A percentile compares a stretch with the other conserved stretches of the same genome.
phyloP scores from a whole-genome alignment of 208 protist species.

The Trypanosoma avium region DNA sequence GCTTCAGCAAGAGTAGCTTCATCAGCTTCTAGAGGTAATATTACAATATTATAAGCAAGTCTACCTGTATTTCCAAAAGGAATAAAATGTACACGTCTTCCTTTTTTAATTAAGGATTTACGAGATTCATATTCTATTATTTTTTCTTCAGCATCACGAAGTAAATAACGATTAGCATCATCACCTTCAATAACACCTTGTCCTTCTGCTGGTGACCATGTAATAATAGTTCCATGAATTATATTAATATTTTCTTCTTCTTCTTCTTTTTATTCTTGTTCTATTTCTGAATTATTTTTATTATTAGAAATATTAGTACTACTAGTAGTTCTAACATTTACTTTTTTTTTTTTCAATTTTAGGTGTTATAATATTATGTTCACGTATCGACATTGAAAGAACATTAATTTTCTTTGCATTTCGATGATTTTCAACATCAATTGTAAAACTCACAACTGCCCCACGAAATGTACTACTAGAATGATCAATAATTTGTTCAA shows the following conservation, averaged over 20 bases:
- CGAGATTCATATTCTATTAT: slow-evolving; percentile 57
- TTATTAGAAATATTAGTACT: not conserved
- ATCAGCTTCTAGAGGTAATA: slow-evolving; percentile 59
- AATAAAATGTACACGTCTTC: slow-evolving; percentile 72
- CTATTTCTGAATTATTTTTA: not conserved
- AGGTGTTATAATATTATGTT: slow-evolving; percentile 43
- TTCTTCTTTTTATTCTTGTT: slow-evolving; percentile 4
- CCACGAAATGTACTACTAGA: slow-evolving; percentile 62
- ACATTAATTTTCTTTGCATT: slow-evolving; percentile 65
- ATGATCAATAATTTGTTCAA: slow-evolving; percentile 75
- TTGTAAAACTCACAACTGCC: slow-evolving; percentile 76
- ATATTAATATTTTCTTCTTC: slow-evolving; percentile 41
- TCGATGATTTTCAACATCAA: slow-evolving; percentile 39
- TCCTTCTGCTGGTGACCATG: slow-evolving; percentile 69
- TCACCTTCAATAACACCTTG: slow-evolving; percentile 84
- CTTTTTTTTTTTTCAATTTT: slow-evolving; percentile 35
- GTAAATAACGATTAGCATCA: slow-evolving; percentile 71
- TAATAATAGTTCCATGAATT: slow-evolving; percentile 63
- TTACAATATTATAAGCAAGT: slow-evolving; percentile 69
- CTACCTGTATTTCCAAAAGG: slow-evolving; percentile 58
- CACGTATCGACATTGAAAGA: slow-evolving; percentile 54
- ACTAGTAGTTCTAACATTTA: no score
- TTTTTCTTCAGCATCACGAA: slow-evolving; percentile 74
- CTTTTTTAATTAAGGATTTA: slow-evolving; percentile 54
- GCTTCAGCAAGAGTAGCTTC: slow-evolving; percentile 48